These are phyloP conservation scores for Hypholoma sublateritium DNA, from an alignment of 768 basidiomycete genomes.

Conservation along the genomic window DNA sequence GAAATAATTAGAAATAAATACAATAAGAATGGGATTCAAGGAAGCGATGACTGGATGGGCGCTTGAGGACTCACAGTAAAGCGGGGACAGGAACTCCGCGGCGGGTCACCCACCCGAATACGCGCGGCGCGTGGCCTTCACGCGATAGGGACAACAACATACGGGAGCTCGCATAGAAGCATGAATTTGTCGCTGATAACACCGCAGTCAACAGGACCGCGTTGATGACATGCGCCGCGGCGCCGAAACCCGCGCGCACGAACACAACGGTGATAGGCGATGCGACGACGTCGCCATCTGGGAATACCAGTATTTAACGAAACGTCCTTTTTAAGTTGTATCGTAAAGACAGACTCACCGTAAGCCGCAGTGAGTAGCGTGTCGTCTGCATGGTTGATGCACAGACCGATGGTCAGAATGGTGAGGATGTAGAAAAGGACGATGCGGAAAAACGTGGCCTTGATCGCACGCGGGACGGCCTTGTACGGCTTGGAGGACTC, in stretches of 20 bases:
- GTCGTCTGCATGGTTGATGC: constrained; percentile 60
- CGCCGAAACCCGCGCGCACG: constrained; percentile 59
- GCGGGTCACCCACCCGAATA: constrained; percentile 66
- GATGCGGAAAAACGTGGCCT: constrained; percentile 67
- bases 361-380: constrained; percentile 47
- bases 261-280: constrained; percentile 69
- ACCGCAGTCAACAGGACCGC: constrained; percentile 67
- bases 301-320: too few relatives aligned
- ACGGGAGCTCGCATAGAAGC: constrained; percentile 65
- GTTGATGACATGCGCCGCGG: constrained; percentile 62
- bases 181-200: constrained; percentile 62
- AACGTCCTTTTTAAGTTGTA: too few relatives aligned
- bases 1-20: background rate
- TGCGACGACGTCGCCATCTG: constrained; percentile 50
- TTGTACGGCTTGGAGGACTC: constrained; percentile 66
- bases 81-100: constrained; percentile 63
- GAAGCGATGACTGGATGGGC: constrained; percentile 19
- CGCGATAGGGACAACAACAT: constrained; percentile 63
- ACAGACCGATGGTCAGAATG: constrained; percentile 63
- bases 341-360: constrained; percentile 27
- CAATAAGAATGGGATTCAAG: constrained; percentile 20
- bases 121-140: constrained; percentile 59
- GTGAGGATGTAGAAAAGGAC: constrained; percentile 64
- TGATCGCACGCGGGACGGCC: constrained; percentile 63
- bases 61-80: constrained; percentile 40